Conservation (phyloP, 2,329 filamentous ascomycete species). For the Penicillium sclerotigenum region DNA sequence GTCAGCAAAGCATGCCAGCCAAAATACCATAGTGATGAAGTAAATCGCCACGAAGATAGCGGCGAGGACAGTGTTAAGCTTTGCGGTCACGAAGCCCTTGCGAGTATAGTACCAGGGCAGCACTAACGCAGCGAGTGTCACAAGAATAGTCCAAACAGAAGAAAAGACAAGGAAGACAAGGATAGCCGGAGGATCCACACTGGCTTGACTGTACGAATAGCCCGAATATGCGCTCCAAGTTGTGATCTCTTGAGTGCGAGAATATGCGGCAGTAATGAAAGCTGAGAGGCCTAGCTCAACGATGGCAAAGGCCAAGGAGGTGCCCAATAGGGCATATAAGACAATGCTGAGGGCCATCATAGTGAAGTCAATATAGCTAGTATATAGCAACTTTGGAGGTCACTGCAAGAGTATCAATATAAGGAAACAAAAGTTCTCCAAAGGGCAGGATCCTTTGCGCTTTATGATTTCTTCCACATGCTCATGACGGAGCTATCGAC, state of each 20-base stretch:
- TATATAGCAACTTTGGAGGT: not conserved
- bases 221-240: constrained; percentile 4
- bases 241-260: not conserved
- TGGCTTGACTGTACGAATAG: constrained; percentile 13
- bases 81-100: constrained; percentile 14
- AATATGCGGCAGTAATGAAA: constrained; percentile 14
- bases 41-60: constrained; percentile 20
- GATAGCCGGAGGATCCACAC: constrained; percentile 19
- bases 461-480: constrained; percentile 12
- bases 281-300: constrained; percentile 30
- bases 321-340: constrained; percentile 25
- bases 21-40: constrained; percentile 33
- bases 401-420: not conserved
- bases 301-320: constrained; percentile 25
- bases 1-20: constrained; percentile 32
- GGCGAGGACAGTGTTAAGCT: constrained; percentile 23
- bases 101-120: constrained; percentile 22
- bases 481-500: constrained; percentile 3
- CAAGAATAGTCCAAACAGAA: constrained; percentile 28
- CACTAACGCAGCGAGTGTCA: constrained; percentile 16
- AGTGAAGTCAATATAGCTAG: not conserved
- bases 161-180: constrained; percentile 26
- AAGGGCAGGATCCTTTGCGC: constrained; percentile 6
- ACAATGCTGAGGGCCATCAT: constrained; percentile 26
- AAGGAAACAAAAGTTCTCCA: not conserved